These are phyloP conservation scores for Phalaenopsis hybrid DNA, from an alignment of 116 monocot species.

Conservation along the genomic window DNA sequence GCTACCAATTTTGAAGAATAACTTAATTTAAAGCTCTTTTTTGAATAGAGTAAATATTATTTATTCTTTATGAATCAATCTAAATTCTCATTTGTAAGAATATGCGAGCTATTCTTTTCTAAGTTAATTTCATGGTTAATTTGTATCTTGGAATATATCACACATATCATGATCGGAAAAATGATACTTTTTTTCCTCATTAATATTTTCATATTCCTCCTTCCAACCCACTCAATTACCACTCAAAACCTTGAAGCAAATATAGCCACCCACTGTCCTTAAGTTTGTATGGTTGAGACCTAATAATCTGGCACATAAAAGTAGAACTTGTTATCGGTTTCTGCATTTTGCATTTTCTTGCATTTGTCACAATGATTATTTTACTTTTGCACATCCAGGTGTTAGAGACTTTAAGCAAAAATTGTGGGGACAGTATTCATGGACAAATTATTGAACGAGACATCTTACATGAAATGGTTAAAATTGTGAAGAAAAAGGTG, in stretches of 20 bases:
- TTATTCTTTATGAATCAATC: neutral
- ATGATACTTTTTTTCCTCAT: neutral
- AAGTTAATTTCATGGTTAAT: neutral
- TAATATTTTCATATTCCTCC: neutral
- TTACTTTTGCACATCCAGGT: conserved; percentile 35
- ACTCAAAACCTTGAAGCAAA: neutral
- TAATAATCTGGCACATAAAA: neutral
- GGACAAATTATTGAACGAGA: conserved; percentile 77
- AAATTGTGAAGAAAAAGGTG: conserved; percentile 93
- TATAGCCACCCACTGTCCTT: neutral
- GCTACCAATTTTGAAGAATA: too few species aligned
- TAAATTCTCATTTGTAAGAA: neutral
- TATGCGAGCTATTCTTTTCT: neutral
- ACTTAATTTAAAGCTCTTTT: too few species aligned
- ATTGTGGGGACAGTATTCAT: conserved; percentile 78
- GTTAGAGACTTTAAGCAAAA: conserved; percentile 93
- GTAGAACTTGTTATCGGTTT: neutral
- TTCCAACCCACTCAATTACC: neutral
- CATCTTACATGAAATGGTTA: conserved; percentile 92
- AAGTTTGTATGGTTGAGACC: neutral
- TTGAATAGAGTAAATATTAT: neutral
- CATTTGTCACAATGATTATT: neutral
- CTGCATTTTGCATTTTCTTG: conserved; percentile 4
- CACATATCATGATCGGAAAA: neutral
- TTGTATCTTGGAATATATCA: neutral